Conservation (phyloP, 768 basidiomycete species). For the Harrya chromipes region DNA sequence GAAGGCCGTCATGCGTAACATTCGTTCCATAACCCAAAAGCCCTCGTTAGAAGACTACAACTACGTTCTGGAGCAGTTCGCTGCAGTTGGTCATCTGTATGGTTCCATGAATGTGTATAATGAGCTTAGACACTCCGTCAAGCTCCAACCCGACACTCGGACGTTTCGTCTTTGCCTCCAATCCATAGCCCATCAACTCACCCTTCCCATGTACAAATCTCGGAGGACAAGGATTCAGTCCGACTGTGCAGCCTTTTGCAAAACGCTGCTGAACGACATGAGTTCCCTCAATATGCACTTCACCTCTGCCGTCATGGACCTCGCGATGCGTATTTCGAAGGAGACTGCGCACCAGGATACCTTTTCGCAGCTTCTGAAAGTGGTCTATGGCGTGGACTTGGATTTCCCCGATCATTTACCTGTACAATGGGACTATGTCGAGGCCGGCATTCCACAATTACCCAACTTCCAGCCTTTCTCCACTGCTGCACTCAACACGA, state of each 20-base stretch:
- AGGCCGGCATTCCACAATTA: constrained; percentile 11
- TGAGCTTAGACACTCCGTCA: constrained; percentile 46
- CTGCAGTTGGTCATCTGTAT: constrained; percentile 65
- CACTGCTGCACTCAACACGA: constrained; percentile 67
- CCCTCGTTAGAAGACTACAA: constrained; percentile 65
- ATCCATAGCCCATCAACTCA: constrained; percentile 65
- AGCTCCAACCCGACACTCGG: constrained; percentile 46
- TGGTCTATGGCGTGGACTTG: constrained; percentile 76
- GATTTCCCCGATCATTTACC: constrained; percentile 68
- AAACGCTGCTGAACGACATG: constrained; percentile 60
- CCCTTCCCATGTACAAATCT: constrained; percentile 48
- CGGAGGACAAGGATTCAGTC: constrained; percentile 35
- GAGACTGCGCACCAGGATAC: constrained; percentile 51
- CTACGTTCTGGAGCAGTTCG: constrained; percentile 71
- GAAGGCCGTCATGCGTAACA: constrained; percentile 65
- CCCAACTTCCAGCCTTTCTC: constrained; percentile 48
- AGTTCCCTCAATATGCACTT: constrained; percentile 42
- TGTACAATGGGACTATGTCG: constrained; percentile 15
- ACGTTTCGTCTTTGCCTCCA: constrained; percentile 67
- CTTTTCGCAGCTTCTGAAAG: constrained; percentile 59
- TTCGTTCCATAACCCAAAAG: constrained; percentile 46
- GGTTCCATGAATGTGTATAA: constrained; percentile 60
- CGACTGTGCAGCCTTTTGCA: constrained; percentile 47
- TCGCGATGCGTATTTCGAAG: constrained; percentile 66
- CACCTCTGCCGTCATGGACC: constrained; percentile 61